phyloP scores from a whole-genome alignment of 1,284 basidiomycete species.

The Peniophora sp. region DNA sequence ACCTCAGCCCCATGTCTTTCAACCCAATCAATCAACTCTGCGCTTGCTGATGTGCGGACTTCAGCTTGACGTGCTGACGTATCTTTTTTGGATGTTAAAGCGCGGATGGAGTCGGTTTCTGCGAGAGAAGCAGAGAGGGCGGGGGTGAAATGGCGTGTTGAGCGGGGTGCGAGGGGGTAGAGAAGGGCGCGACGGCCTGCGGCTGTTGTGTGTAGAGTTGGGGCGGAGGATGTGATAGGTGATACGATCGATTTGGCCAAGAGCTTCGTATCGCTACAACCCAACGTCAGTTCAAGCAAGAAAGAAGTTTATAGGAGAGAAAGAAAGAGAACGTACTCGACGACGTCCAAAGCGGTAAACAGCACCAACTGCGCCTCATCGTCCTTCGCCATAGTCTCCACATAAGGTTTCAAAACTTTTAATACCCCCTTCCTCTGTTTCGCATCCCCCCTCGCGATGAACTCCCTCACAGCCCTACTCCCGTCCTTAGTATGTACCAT shows the following conservation, averaged over 20 bases:
- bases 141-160: constrained; percentile 76
- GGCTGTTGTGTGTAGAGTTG: constrained; percentile 45
- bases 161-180: constrained; percentile 75
- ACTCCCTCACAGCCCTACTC: constrained; percentile 76
- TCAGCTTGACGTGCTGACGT: constrained; percentile 53
- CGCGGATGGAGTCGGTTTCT: constrained; percentile 59
- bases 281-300: constrained; percentile 6
- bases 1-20: constrained; percentile 49
- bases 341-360: constrained; percentile 80
- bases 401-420: constrained; percentile 79
- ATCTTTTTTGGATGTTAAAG: constrained; percentile 77
- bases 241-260: constrained; percentile 70
- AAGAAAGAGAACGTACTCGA: constrained; percentile 52
- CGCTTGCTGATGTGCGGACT: constrained; percentile 62
- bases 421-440: constrained; percentile 89
- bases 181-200: constrained; percentile 74
- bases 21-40: constrained; percentile 61
- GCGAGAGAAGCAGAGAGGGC: constrained; percentile 61
- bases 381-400: constrained; percentile 78
- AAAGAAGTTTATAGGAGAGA: constrained; percentile 1
- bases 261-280: constrained; percentile 80
- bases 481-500: constrained; percentile 91
- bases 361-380: constrained; percentile 84
- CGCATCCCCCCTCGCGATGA: constrained; percentile 72
- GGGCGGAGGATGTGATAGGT: constrained; percentile 47